Conservation (phyloP, 2,329 filamentous ascomycete genomes). For the Pyrenochaeta sp. region DNA sequence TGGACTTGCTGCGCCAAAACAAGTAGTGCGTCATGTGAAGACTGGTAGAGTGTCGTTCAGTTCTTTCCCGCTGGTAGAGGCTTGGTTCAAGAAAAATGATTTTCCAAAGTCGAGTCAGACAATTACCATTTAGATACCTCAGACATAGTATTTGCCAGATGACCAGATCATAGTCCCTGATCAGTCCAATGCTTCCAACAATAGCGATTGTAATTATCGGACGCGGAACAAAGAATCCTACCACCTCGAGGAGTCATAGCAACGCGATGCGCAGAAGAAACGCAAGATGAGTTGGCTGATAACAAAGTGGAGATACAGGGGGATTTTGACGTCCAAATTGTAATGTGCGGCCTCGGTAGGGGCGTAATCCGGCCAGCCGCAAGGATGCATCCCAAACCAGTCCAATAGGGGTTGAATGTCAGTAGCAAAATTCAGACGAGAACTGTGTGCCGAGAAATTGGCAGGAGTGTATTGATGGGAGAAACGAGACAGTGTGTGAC, state of each 20-base stretch:
- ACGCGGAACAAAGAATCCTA: conserved; percentile 40
- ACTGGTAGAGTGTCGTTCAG: conserved; percentile 6
- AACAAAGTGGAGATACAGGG: conserved; percentile 32
- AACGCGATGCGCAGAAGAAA: conserved; percentile 35
- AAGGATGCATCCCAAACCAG: conserved; percentile 27
- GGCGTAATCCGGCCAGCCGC: conserved; percentile 27
- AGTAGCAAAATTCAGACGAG: conserved; percentile 44
- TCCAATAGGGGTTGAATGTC: conserved; percentile 39
- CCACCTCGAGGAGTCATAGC: conserved; percentile 39
- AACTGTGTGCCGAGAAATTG: conserved; percentile 48
- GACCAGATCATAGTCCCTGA: background rate
- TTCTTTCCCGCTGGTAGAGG: conserved; percentile 3
- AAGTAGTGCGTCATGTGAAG: conserved; percentile 38
- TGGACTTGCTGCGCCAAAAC: conserved; percentile 27
- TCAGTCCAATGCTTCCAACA: conserved; percentile 1
- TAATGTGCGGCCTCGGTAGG: conserved; percentile 43
- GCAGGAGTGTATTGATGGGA: conserved; percentile 41
- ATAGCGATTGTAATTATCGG: conserved; percentile 15
- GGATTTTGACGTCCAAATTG: conserved; percentile 34
- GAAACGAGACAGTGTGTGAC: conserved; percentile 35
- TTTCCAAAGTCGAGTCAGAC: background rate
- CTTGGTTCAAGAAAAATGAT: conserved; percentile 5
- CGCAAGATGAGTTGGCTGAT: conserved; percentile 52
- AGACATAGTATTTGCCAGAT: conserved; percentile 1
- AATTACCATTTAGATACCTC: background rate